Conservation (phyloP, 441 rosid genomes). For the Pelargonium myrrhifolium region DNA sequence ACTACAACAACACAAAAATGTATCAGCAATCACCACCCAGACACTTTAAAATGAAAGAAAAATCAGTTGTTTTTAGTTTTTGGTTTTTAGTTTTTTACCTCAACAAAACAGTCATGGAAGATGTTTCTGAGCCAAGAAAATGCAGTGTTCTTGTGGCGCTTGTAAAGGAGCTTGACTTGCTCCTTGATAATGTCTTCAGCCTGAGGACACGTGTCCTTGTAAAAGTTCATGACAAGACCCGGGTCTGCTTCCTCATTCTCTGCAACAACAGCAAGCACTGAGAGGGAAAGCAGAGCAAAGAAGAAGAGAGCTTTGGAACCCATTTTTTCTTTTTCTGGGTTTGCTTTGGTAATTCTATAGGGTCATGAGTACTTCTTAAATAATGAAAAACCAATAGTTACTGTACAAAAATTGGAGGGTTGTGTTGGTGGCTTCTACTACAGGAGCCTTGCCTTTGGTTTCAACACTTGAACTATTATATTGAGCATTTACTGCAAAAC, state of each 20-base stretch:
- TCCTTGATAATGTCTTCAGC: constrained; percentile 84
- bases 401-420: neutral
- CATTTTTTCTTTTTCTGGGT: constrained; percentile 31
- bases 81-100: constrained; percentile 33
- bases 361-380: constrained; percentile 28
- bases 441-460: neutral
- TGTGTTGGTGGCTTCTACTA: neutral
- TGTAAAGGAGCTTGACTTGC: constrained; percentile 87
- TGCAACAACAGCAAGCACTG: constrained; percentile 33
- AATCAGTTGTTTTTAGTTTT: neutral
- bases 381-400: constrained; percentile 17
- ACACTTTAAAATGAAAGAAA: neutral
- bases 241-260: constrained; percentile 42
- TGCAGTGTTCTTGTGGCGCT: constrained; percentile 98
- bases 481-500: neutral
- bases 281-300: constrained; percentile 44
- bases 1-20: constrained; percentile 29
- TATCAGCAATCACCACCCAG: neutral
- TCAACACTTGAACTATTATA: neutral
- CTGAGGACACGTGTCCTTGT: constrained; percentile 86
- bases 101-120: constrained; percentile 96
- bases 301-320: constrained; percentile 47
- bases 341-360: constrained; percentile 10
- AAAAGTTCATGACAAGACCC: constrained; percentile 77
- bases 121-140: constrained; percentile 97